These are phyloP conservation scores for Trametes sp. DNA, from an alignment of 1,284 basidiomycete genomes.

Conservation along the genomic window DNA sequence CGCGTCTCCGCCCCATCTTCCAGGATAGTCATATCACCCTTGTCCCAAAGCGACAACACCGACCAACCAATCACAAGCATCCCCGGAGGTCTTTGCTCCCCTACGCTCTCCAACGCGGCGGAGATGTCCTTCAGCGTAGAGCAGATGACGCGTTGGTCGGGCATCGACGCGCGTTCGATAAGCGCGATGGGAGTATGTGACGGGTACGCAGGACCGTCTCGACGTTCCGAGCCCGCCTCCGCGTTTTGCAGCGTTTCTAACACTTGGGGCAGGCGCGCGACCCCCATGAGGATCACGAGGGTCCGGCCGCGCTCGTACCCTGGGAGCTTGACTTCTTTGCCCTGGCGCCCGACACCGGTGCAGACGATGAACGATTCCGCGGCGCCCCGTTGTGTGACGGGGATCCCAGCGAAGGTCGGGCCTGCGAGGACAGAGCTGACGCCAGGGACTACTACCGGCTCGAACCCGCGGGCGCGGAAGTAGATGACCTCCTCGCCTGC, in stretches of 20 bases:
- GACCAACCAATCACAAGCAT: constrained; percentile 97
- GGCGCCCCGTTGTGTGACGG: constrained; percentile 95
- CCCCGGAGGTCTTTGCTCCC: constrained; percentile 93
- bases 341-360: constrained; percentile 91
- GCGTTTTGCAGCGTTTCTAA: constrained; percentile 64
- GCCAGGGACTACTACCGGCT: constrained; percentile 88
- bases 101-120: constrained; percentile 73
- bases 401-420: constrained; percentile 89
- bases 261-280: constrained; percentile 83
- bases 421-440: constrained; percentile 90
- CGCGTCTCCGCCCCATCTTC: constrained; percentile 51
- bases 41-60: constrained; percentile 66
- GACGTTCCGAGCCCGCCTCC: constrained; percentile 27
- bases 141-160: constrained; percentile 88
- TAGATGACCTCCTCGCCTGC: constrained; percentile 95
- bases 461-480: constrained; percentile 86
- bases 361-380: constrained; percentile 90
- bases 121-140: constrained; percentile 83
- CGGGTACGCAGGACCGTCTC: constrained; percentile 77
- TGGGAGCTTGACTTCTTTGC: constrained; percentile 85
- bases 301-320: constrained; percentile 87
- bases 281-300: constrained; percentile 92
- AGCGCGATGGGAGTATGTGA: constrained; percentile 86
- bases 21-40: constrained; percentile 60
- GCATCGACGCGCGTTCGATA: constrained; percentile 91